These are phyloP conservation scores for Galeopsis tetrahit DNA, from an alignment of 257 asterid species.

Conservation along the genomic window DNA sequence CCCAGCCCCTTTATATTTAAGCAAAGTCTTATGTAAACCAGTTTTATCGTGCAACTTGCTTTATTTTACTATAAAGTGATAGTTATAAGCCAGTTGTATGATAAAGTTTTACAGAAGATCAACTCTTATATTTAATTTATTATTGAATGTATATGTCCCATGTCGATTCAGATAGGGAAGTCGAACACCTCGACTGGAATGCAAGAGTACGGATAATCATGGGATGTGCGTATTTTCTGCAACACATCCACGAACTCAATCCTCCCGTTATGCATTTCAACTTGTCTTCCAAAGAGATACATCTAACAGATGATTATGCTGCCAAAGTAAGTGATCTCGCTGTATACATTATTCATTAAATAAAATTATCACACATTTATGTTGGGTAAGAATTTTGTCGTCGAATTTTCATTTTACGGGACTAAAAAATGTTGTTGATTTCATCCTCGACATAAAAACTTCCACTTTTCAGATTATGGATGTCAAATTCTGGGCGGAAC, in stretches of 20 bases:
- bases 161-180: conserved; percentile 62
- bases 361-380: no score
- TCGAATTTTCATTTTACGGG: neutral
- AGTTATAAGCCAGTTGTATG: no score
- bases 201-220: conserved; percentile 80
- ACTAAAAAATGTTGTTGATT: neutral
- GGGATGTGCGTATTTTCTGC: conserved; percentile 86
- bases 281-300: conserved; percentile 60
- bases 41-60: no score
- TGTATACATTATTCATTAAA: neutral
- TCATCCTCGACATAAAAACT: neutral
- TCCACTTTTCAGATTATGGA: conserved; percentile 62
- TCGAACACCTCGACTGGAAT: conserved; percentile 92
- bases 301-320: conserved; percentile 92
- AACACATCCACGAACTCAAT: conserved; percentile 78
- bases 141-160: neutral
- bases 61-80: no score
- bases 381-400: no score
- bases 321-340: conserved; percentile 69
- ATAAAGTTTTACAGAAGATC: no score
- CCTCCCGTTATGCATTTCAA: conserved; percentile 71
- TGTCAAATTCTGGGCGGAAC: conserved; percentile 68
- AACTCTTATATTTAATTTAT: neutral
- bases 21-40: no score
- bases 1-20: neutral